Evolutionary conservation across 768 basidiomycete species (phyloP), one percentile per base, ranked within the genome.

Genomic region (Amyloporia xantha): DNA sequence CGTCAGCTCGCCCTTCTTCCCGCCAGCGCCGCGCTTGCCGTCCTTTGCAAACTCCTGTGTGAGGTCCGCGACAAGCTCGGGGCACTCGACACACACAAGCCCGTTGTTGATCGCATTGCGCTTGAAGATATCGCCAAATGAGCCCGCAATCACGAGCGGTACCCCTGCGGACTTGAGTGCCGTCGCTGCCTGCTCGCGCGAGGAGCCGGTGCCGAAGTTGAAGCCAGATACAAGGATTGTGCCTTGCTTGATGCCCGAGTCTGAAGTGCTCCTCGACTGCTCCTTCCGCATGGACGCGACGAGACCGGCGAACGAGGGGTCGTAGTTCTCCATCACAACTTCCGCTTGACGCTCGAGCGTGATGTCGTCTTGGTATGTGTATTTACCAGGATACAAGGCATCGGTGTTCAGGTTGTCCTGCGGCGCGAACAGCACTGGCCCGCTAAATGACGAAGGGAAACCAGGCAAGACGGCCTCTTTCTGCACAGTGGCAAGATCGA

Each of bases 301-400:
- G 46, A 80, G 78, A 1, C 71, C 45, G 11, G 95, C 88, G 64
- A 98, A 98, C 0, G 74, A 67, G 0, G 91, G 84, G 60, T 99
- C 95, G 66, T 99, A 98, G 71, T 98, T 99, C 71, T 99, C 95
- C 94, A 98, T 97, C 35, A 97, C 95, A 19, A 98, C 87, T 59
- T 96, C 81, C 2, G 92, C 94, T 66, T 98, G 96, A 24, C 84
- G 80, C 53, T 84, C 86, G 28, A 92, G 91, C 1, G 95, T 97
- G 65, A 99, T 96, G 61, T 97, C 96, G 64, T 99, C 96, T 68
- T 96, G 93, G 67, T 99, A 99, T 5, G 95, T 99, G 68, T 96
- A 98, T 67, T 96, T 98, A 17, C 95, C 95, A 1, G 96, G 96
- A 70, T 99, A 99, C 60, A 99, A 91, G 1, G 89, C 96, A 61